phyloP scores from a whole-genome alignment of 371 early-diverging fungal genomes.

The Circinella minor region DNA sequence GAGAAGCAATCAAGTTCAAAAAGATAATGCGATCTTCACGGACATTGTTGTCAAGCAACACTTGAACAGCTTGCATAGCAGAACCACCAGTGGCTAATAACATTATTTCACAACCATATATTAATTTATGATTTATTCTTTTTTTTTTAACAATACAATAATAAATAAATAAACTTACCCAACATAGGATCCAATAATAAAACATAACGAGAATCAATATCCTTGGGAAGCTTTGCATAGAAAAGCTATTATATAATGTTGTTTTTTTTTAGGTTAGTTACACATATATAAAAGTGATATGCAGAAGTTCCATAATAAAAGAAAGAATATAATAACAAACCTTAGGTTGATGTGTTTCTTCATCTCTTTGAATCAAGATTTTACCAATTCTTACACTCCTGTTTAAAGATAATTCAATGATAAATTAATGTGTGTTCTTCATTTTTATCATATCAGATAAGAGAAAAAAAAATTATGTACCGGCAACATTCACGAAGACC shows the following conservation, averaged over 20 bases:
- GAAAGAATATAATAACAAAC: too few species aligned
- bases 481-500: constrained; percentile 91
- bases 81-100: constrained; percentile 90
- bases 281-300: too few species aligned
- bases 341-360: constrained; percentile 89
- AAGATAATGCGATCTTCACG: constrained; percentile 85
- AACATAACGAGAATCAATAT: constrained; percentile 83
- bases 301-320: background rate
- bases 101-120: background rate
- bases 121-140: too few species aligned
- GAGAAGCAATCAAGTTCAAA: constrained; percentile 81
- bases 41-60: constrained; percentile 85
- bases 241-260: constrained; percentile 58
- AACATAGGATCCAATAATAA: constrained; percentile 94
- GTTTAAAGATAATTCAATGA: background rate
- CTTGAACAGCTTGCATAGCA: constrained; percentile 90
- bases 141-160: background rate
- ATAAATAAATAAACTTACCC: constrained; percentile 49
- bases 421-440: too few species aligned
- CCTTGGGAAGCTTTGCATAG: constrained; percentile 91
- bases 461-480: constrained; percentile 20
- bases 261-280: background rate
- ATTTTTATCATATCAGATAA: too few species aligned
- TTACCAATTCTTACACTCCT: constrained; percentile 92
- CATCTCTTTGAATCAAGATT: constrained; percentile 94